phyloP scores from a whole-genome alignment of 257 asterid genomes.

The Fraxinus cuspidata region DNA sequence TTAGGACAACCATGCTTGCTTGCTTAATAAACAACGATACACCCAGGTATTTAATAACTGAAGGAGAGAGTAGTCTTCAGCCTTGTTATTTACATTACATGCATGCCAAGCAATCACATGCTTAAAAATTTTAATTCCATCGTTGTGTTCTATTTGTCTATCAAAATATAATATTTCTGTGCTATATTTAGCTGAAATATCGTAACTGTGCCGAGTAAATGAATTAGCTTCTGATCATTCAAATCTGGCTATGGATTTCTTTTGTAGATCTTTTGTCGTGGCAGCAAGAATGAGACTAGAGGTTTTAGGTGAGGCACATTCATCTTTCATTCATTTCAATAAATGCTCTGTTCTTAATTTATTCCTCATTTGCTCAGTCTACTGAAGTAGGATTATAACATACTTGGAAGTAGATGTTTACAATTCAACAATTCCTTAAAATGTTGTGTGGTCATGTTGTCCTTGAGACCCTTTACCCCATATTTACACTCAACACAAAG shows the following conservation, averaged over 20 bases:
- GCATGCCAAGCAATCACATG: not conserved
- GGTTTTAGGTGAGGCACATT: slow-evolving; percentile 72
- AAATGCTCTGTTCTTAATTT: slow-evolving; percentile 20
- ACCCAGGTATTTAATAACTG: not conserved
- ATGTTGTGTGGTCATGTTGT: not conserved
- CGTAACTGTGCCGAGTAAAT: slow-evolving; percentile 1
- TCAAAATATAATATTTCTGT: not conserved
- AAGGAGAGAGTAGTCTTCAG: not conserved
- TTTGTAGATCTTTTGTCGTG: slow-evolving; percentile 90
- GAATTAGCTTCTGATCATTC: slow-evolving; percentile 27
- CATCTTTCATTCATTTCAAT: slow-evolving; percentile 16
- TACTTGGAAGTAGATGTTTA: not conserved
- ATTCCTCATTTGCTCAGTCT: slow-evolving; percentile 1
- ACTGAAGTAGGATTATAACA: not conserved
- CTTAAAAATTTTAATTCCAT: not conserved
- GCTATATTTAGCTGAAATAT: not conserved
- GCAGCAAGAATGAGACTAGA: slow-evolving; percentile 87
- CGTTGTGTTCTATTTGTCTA: slow-evolving; percentile 8
- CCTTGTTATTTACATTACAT: not conserved
- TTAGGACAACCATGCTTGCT: not conserved
- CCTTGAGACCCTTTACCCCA: not conserved
- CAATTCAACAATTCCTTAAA: not conserved
- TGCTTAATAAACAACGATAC: not conserved
- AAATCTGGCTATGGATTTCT: slow-evolving; percentile 24
- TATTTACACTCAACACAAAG: not conserved